Percentiles rank a stretch among this genome's conserved stretches.
Evolutionary conservation across 75 land plant species (phyloP).

Genomic region (Pseudotsuga menziesii): DNA sequence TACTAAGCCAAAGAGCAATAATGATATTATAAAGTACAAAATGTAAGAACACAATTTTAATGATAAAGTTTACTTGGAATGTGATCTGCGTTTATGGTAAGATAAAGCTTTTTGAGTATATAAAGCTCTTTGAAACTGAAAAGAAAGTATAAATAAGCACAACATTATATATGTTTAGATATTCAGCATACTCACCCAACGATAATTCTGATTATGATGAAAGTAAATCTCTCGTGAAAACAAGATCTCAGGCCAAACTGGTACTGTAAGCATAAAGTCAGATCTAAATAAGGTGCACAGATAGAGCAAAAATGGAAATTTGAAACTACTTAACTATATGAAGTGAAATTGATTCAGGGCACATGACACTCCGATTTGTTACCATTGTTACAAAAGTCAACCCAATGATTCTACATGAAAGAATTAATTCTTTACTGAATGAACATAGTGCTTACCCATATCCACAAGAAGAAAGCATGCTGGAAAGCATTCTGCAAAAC

Average conservation of each 20-base stretch:
- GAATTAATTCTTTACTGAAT: neutral
- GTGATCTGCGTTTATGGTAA: too few species aligned
- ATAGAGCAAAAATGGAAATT: neutral
- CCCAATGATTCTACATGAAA: neutral
- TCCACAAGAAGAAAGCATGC: slow-evolving; percentile 39
- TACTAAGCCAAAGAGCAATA: too few species aligned
- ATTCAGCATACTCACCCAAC: slow-evolving; percentile 20
- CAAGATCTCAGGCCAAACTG: slow-evolving; percentile 41
- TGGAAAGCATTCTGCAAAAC: slow-evolving; percentile 36
- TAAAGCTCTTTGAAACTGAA: neutral
- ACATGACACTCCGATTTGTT: too few species aligned
- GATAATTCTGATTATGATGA: slow-evolving; percentile 23
- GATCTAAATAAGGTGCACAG: neutral
- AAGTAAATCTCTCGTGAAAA: slow-evolving; percentile 17
- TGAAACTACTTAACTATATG: neutral
- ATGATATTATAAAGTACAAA: too few species aligned
- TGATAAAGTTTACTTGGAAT: too few species aligned
- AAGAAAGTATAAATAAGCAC: slow-evolving; percentile 1
- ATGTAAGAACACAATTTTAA: too few species aligned
- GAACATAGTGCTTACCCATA: slow-evolving; percentile 20
- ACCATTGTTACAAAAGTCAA: too few species aligned
- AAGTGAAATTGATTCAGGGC: neutral
- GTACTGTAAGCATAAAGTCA: slow-evolving; percentile 22
- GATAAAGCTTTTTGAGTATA: too few species aligned
- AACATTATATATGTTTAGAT: neutral